Percentiles rank a stretch among this genome's conserved stretches.
Conservation (phyloP, 352 stramenopile species). For the Thalassiosira livingstoniorum region DNA sequence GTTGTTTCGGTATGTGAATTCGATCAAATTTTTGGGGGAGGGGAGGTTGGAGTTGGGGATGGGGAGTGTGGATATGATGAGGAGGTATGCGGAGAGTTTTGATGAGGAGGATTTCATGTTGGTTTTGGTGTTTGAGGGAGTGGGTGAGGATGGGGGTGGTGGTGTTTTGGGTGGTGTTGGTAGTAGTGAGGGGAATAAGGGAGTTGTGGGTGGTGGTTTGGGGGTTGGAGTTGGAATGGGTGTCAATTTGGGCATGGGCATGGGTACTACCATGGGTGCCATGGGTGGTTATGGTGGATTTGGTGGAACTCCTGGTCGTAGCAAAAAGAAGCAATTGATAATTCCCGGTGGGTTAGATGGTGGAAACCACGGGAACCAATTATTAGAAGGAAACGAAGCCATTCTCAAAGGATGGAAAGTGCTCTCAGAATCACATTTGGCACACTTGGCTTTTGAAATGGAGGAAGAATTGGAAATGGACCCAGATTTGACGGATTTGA, state of each 20-base stretch:
- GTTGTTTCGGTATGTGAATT: conserved; percentile 84
- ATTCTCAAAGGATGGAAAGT: conserved; percentile 61
- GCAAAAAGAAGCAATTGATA: no score
- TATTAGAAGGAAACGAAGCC: conserved; percentile 43
- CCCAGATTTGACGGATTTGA: conserved; percentile 15
- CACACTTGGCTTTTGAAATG: conserved; percentile 4
- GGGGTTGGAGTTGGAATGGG: no score
- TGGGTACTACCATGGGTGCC: no score
- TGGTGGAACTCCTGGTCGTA: no score
- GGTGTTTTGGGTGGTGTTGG: background rate
- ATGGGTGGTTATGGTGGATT: no score
- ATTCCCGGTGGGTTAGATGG: no score
- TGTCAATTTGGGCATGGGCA: no score
- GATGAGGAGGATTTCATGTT: conserved; percentile 84
- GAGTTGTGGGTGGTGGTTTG: no score
- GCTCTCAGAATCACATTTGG: conserved; percentile 58
- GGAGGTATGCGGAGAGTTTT: conserved; percentile 75
- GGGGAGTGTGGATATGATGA: conserved; percentile 84
- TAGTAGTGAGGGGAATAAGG: conserved; percentile 18
- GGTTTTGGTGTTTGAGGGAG: conserved; percentile 75
- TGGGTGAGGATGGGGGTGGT: conserved; percentile 17
- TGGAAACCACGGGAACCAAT: background rate
- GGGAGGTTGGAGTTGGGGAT: conserved; percentile 71
- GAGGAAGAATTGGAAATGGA: conserved; percentile 37
- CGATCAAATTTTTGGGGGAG: conserved; percentile 74